phyloP scores from a whole-genome alignment of 2,329 filamentous ascomycete genomes.

The Rutstroemia sp. region DNA sequence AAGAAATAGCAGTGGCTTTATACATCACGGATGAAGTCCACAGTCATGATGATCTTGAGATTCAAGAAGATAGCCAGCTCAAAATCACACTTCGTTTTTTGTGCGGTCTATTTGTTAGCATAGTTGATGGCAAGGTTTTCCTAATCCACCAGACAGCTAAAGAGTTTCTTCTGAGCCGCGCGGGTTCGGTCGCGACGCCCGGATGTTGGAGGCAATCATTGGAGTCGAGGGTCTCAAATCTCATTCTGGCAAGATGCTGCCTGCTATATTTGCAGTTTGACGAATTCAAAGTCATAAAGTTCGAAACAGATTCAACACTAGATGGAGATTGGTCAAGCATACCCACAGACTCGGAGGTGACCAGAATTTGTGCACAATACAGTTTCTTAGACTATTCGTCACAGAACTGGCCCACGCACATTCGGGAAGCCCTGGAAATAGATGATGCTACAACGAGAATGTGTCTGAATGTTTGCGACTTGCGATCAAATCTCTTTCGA shows the following conservation, averaged over 20 bases:
- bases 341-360: too few species aligned
- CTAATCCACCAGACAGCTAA: conserved; percentile 10
- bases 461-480: not conserved
- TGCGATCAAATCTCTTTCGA: not conserved
- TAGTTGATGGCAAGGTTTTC: conserved; percentile 5
- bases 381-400: not conserved
- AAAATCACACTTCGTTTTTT: not conserved
- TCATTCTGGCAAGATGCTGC: conserved; percentile 5
- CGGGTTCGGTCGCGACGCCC: not conserved
- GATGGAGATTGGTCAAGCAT: too few species aligned
- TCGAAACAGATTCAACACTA: too few species aligned
- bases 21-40: not conserved
- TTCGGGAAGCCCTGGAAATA: not conserved
- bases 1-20: conserved; percentile 3
- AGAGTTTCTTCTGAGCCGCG: conserved; percentile 5
- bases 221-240: conserved; percentile 1
- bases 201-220: conserved; percentile 6
- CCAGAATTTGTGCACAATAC: not conserved
- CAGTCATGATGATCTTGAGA: conserved; percentile 4
- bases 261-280: conserved; percentile 4
- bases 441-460: not conserved
- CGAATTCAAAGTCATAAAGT: not conserved
- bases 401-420: not conserved
- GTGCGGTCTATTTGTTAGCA: conserved; percentile 8
- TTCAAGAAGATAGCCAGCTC: conserved; percentile 6